Evolutionary conservation across 768 basidiomycete species (phyloP).

Genomic region (Boletus rubescentipes): DNA sequence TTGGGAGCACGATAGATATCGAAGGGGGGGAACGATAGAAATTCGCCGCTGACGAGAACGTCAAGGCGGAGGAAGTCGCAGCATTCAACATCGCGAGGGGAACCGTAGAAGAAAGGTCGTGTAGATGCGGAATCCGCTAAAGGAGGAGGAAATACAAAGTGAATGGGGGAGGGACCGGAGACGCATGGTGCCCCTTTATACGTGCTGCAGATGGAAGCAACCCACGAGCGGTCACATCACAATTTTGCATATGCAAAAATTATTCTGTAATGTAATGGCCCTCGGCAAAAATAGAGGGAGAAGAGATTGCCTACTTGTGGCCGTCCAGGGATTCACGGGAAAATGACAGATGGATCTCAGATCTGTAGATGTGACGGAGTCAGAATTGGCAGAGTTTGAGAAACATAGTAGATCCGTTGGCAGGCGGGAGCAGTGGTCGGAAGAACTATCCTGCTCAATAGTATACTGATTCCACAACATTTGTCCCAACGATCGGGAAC

Average conservation of each 20-base stretch:
- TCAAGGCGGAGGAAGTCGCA: conserved; percentile 29
- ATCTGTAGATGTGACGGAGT: conserved; percentile 30
- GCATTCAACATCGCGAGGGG: conserved; percentile 30
- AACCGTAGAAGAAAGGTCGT: neutral
- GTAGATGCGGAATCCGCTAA: neutral
- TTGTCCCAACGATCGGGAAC: conserved; percentile 23
- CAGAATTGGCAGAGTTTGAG: conserved; percentile 27
- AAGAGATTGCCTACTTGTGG: conserved; percentile 32
- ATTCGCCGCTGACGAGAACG: conserved; percentile 32
- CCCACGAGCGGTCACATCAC: conserved; percentile 25
- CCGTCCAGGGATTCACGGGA: conserved; percentile 37
- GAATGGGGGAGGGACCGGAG: conserved; percentile 14
- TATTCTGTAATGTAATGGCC: conserved; percentile 27
- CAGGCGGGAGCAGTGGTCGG: conserved; percentile 23
- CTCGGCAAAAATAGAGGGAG: conserved; percentile 34
- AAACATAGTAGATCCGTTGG: conserved; percentile 33
- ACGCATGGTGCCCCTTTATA: conserved; percentile 32
- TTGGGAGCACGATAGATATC: conserved; percentile 30
- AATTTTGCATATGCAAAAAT: conserved; percentile 25
- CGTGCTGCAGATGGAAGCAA: conserved; percentile 16
- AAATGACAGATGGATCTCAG: conserved; percentile 30
- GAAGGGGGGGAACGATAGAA: conserved; percentile 35
- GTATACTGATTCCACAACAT: conserved; percentile 3
- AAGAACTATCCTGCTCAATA: conserved; percentile 20
- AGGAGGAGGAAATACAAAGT: conserved; percentile 8